Base-by-base conservation (phyloP, 208 protist genomes). In the Giardia muris region DNA sequence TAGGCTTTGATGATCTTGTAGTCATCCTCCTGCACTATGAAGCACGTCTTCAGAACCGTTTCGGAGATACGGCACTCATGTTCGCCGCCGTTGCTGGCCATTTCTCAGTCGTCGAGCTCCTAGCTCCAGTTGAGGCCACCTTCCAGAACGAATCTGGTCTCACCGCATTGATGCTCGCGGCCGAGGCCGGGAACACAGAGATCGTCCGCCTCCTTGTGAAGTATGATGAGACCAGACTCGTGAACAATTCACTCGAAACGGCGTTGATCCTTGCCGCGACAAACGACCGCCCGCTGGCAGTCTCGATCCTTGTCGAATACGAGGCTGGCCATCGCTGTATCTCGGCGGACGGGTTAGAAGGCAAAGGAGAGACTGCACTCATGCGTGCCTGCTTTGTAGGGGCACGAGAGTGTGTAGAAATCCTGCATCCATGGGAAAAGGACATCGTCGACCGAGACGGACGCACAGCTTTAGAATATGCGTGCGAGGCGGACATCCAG, bases 51-150 rank as follows among this genome's bases (percentile, higher is more conserved):
- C 10, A 30, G 30, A 76, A 76, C 57, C 57, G 30, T 10, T 76
- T 76, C 45, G 86, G 86, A 45, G 42, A 45, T 43, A 89, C 86
- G 4, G 86, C 86, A 4, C 42, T 89, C 39, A 89, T 89, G 86
- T 43, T 89, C 19, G 86, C 86, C 42, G 86, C 86, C 4, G 86
- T 89, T 4, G 4, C 19, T 46, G 86, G 86, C 86, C 86, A 89
- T 43, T 45, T 3, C 86, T 4, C 4, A 45, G 19, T 43, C 42
- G 86, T 89, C 39, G 42, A 89, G 4, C 86, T 89, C 19, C 42
- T 89, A 4, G 86, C 42, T 4, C 86, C 86, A 43, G 4, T 45
- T 43, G 86, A 89, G 42, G 42, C 4, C 4, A 89, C 4, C n/a
- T 45, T 89, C 4, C 4, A 45, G 3, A 43, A 43, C 4, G 42